phyloP scores from a whole-genome alignment of 2,329 filamentous ascomycete genomes.

The Penicillium capsulatum region DNA sequence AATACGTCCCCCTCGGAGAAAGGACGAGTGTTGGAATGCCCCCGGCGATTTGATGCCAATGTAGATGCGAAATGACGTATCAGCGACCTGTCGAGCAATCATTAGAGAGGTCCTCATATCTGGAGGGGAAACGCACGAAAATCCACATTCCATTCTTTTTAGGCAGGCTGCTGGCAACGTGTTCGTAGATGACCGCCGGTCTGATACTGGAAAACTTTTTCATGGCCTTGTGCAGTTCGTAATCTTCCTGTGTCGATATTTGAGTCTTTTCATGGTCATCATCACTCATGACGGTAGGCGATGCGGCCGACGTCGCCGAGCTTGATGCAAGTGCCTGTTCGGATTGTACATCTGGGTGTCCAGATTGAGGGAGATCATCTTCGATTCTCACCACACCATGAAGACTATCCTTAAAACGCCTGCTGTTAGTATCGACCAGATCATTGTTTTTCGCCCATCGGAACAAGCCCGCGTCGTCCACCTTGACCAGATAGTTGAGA shows the following conservation, averaged over 20 bases:
- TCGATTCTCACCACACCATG: constrained; percentile 64
- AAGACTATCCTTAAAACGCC: constrained; percentile 70
- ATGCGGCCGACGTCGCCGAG: constrained; percentile 23
- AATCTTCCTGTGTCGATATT: constrained; percentile 62
- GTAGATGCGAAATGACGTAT: constrained; percentile 75
- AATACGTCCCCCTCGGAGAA: constrained; percentile 77
- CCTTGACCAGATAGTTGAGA: constrained; percentile 71
- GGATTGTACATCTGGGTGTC: constrained; percentile 20
- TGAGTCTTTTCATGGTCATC: constrained; percentile 34
- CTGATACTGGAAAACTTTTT: constrained; percentile 64
- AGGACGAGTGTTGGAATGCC: constrained; percentile 86
- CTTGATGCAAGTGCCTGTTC: neutral
- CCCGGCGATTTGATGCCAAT: constrained; percentile 86
- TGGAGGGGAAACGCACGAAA: constrained; percentile 53
- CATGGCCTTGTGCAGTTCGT: constrained; percentile 58
- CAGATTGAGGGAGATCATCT: constrained; percentile 57
- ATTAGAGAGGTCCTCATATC: neutral
- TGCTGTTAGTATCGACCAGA: constrained; percentile 69
- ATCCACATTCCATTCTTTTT: constrained; percentile 91
- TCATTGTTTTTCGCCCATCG: constrained; percentile 81
- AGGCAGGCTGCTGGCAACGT: constrained; percentile 66
- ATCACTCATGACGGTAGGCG: constrained; percentile 1
- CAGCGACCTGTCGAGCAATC: constrained; percentile 47
- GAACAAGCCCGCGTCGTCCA: constrained; percentile 70
- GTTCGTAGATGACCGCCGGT: constrained; percentile 70